A percentile compares a stretch with the other conserved stretches of the same genome.
These are phyloP conservation scores for Kodamaea jinghongensis DNA, from an alignment of 805 yeast genomes.

Conservation along the genomic window DNA sequence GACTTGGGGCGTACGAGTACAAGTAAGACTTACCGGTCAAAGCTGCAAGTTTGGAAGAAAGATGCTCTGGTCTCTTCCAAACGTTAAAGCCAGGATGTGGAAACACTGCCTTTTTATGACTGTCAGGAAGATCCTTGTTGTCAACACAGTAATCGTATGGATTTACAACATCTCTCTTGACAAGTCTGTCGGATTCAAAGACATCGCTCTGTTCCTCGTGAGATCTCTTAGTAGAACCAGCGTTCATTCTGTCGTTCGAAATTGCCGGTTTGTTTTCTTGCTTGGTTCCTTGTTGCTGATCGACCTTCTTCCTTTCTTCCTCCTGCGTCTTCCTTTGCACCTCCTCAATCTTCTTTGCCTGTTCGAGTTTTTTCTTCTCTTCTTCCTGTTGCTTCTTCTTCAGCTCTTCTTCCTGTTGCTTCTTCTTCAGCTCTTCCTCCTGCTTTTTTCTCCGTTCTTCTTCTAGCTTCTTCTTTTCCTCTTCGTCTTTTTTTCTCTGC, in stretches of 20 bases:
- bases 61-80: slow-evolving; percentile 13
- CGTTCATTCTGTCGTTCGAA: too few species aligned
- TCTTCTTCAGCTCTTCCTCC: slow-evolving; percentile 8
- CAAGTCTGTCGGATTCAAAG: neutral
- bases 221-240: slow-evolving; percentile 1
- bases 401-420: slow-evolving; percentile 11
- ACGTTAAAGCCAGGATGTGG: slow-evolving; percentile 23
- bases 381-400: slow-evolving; percentile 11
- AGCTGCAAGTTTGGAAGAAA: slow-evolving; percentile 15
- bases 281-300: too few species aligned
- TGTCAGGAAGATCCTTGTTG: slow-evolving; percentile 16
- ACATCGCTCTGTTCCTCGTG: neutral
- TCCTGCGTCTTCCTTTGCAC: slow-evolving; percentile 4
- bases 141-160: slow-evolving; percentile 18
- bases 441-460: slow-evolving; percentile 9
- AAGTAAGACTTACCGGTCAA: slow-evolving; percentile 22
- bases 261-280: too few species aligned
- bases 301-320: too few species aligned
- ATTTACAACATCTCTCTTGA: slow-evolving; percentile 3
- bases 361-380: slow-evolving; percentile 8
- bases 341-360: slow-evolving; percentile 4
- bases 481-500: slow-evolving; percentile 3
- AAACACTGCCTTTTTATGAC: slow-evolving; percentile 19
- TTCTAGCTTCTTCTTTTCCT: slow-evolving; percentile 4
- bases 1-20: slow-evolving; percentile 30